phyloP scores from a whole-genome alignment of 768 basidiomycete genomes.

The Amanita inopinata region DNA sequence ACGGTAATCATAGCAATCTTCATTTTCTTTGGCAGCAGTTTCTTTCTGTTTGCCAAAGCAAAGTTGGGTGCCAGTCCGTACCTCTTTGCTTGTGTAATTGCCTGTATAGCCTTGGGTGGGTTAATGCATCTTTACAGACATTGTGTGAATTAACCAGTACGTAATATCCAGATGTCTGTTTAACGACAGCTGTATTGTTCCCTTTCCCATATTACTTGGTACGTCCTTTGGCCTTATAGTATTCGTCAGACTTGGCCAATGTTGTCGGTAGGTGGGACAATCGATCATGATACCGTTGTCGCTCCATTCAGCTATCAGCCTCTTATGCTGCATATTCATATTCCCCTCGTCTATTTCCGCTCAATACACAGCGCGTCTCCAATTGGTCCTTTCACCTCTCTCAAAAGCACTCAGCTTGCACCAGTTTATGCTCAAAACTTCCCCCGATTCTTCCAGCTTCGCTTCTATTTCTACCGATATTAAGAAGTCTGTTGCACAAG shows the following conservation, averaged over 20 bases:
- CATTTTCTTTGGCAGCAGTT: constrained; percentile 47
- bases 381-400: constrained; percentile 39
- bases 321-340: constrained; percentile 41
- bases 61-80: constrained; percentile 57
- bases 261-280: constrained; percentile 31
- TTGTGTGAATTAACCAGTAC: neutral
- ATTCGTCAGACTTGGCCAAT: neutral
- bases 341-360: constrained; percentile 60
- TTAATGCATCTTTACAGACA: neutral
- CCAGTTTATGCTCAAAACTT: constrained; percentile 30
- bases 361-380: constrained; percentile 42
- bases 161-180: constrained; percentile 36
- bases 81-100: constrained; percentile 43
- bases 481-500: constrained; percentile 22
- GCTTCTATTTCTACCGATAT: constrained; percentile 20
- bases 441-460: constrained; percentile 33
- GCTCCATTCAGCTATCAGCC: constrained; percentile 48
- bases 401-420: constrained; percentile 36
- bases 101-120: constrained; percentile 49
- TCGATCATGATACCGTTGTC: constrained; percentile 45
- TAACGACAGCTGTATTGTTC: constrained; percentile 49
- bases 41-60: constrained; percentile 52
- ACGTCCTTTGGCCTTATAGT: constrained; percentile 11
- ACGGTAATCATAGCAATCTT: constrained; percentile 52
- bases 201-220: constrained; percentile 57